Conservation (phyloP, 306 rosid genomes). For the Oxytropis ochrocephala region DNA sequence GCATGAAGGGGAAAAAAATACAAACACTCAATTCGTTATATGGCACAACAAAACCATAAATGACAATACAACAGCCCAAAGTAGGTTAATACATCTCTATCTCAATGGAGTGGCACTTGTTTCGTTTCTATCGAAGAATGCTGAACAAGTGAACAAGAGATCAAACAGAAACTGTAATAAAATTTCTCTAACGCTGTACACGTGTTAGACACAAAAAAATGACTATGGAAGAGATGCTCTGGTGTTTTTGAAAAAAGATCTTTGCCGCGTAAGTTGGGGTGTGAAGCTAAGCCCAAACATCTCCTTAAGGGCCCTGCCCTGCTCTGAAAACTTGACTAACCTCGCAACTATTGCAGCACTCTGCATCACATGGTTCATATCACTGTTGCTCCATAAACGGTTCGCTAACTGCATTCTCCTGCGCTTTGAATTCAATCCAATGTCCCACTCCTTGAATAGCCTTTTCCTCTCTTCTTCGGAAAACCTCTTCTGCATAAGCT, state of each 20-base stretch:
- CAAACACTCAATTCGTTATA: background rate
- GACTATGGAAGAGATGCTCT: conserved; percentile 37
- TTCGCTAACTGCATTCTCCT: conserved; percentile 77
- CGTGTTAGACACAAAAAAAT: background rate
- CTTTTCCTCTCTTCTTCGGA: conserved; percentile 58
- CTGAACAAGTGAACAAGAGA: conserved; percentile 3
- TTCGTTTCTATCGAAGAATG: conserved; percentile 1
- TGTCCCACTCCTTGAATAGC: conserved; percentile 68
- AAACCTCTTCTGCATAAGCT: conserved; percentile 75
- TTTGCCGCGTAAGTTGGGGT: conserved; percentile 44
- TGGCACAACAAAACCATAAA: conserved; percentile 16
- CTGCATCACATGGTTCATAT: conserved; percentile 54
- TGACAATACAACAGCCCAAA: background rate
- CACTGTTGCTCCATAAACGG: conserved; percentile 59
- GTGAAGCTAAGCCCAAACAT: conserved; percentile 94
- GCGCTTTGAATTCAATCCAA: conserved; percentile 71
- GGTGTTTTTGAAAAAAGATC: conserved; percentile 64
- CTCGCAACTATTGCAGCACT: conserved; percentile 80
- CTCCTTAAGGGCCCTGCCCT: conserved; percentile 77
- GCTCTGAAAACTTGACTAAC: conserved; percentile 71
- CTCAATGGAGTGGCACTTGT: conserved; percentile 2
- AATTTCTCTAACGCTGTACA: conserved; percentile 30
- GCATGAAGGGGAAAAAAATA: background rate
- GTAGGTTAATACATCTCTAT: background rate
- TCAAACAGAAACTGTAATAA: conserved; percentile 13